phyloP scores from a whole-genome alignment of 2,329 filamentous ascomycete genomes.

The Lachnellula subtilissima region DNA sequence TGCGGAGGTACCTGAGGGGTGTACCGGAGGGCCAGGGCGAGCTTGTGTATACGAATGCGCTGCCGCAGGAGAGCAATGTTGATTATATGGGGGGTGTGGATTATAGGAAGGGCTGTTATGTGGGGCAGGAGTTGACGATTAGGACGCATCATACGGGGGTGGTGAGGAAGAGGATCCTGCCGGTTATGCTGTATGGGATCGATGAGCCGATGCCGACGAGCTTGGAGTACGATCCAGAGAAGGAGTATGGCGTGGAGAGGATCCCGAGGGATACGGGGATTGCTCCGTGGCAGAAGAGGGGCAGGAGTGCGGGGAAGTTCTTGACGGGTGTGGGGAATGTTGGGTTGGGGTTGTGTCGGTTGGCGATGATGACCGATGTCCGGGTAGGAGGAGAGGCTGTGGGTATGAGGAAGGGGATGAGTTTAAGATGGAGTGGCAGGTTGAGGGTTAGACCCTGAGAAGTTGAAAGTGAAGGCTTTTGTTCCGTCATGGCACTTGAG shows the following conservation, averaged over 20 bases:
- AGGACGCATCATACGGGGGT: conserved; percentile 92
- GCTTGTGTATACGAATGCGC: conserved; percentile 62
- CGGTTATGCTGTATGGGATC: conserved; percentile 64
- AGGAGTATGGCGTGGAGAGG: conserved; percentile 18
- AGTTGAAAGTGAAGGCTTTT: conserved; percentile 68
- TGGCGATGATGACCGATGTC: conserved; percentile 63
- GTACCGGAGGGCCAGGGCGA: conserved; percentile 82
- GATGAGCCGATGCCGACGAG: conserved; percentile 35
- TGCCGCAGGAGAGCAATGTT: conserved; percentile 87
- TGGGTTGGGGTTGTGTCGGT: conserved; percentile 70
- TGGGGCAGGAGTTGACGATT: conserved; percentile 94
- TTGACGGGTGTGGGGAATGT: conserved; percentile 76
- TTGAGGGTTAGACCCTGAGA: conserved; percentile 34
- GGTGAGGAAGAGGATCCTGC: conserved; percentile 83
- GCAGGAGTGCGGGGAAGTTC: conserved; percentile 76
- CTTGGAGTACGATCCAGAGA: conserved; percentile 45
- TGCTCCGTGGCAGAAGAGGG: conserved; percentile 47
- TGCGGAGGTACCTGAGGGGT: conserved; percentile 74
- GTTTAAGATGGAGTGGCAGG: conserved; percentile 45
- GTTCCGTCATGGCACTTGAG: conserved; percentile 66
- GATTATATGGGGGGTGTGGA: conserved; percentile 83
- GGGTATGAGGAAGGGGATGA: conserved; percentile 39
- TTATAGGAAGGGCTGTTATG: conserved; percentile 94
- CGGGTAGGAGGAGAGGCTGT: conserved; percentile 60
- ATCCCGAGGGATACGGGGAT: conserved; percentile 43